A percentile compares a stretch with the other conserved stretches of the same genome.
These are phyloP conservation scores for Fusarium tjaetaba DNA, from an alignment of 2,329 filamentous ascomycete genomes.

Conservation along the genomic window DNA sequence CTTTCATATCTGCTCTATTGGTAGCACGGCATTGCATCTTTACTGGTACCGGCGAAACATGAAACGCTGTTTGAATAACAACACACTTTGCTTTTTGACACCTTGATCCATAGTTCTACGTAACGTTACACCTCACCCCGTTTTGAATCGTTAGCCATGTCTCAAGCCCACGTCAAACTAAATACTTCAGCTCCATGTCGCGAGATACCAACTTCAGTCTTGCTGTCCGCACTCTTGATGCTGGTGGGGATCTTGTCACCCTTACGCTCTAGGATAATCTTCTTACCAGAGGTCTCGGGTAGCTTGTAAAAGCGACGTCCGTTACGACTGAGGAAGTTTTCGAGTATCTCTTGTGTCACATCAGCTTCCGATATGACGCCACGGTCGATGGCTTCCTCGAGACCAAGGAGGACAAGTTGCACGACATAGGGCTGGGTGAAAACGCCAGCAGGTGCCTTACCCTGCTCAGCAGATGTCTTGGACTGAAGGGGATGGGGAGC, in stretches of 20 bases:
- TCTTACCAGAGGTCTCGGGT: constrained; percentile 42
- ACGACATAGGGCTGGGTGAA: constrained; percentile 81
- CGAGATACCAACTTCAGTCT: constrained; percentile 56
- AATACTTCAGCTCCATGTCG: constrained; percentile 54
- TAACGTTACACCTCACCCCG: background rate
- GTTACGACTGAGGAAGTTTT: constrained; percentile 62
- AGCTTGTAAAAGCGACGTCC: constrained; percentile 65
- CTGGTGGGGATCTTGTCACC: constrained; percentile 53
- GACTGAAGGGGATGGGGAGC: constrained; percentile 71
- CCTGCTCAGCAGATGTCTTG: constrained; percentile 60
- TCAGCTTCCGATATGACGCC: constrained; percentile 61
- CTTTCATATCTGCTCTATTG: constrained; percentile 36
- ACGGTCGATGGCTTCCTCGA: constrained; percentile 69
- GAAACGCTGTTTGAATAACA: background rate
- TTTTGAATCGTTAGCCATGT: background rate
- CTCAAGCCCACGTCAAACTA: constrained; percentile 51
- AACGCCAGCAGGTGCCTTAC: constrained; percentile 75
- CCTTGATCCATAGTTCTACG: background rate
- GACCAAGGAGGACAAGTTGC: constrained; percentile 68
- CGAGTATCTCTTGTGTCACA: constrained; percentile 65
- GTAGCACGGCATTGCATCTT: background rate
- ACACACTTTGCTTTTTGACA: background rate
- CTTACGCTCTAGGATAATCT: constrained; percentile 53
- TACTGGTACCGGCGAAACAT: background rate
- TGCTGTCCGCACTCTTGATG: constrained; percentile 51